phyloP scores from a whole-genome alignment of 1,284 basidiomycete genomes.

The Rhodotorula glutinis region DNA sequence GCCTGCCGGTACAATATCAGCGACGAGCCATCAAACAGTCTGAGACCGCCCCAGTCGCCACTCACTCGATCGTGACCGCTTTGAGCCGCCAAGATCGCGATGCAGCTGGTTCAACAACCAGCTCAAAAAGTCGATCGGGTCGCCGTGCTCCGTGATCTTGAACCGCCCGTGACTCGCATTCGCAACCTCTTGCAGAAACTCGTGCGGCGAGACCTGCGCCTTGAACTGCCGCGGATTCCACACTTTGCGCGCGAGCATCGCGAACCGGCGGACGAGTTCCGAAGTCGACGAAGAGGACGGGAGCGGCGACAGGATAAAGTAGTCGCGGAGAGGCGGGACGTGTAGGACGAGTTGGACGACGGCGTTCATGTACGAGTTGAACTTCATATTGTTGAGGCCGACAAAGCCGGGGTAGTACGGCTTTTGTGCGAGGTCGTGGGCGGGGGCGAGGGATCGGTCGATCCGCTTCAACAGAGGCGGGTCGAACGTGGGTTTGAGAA shows the following conservation, averaged over 20 bases:
- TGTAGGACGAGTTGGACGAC: constrained; percentile 91
- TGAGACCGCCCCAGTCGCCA: constrained; percentile 27
- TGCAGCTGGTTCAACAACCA: constrained; percentile 95
- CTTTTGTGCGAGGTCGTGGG: constrained; percentile 76
- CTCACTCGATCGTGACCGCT: constrained; percentile 79
- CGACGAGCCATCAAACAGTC: not conserved
- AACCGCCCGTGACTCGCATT: constrained; percentile 83
- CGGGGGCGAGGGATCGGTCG: constrained; percentile 48
- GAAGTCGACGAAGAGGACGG: constrained; percentile 1
- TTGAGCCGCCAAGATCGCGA: constrained; percentile 82
- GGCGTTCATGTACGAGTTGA: constrained; percentile 96
- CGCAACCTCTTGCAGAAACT: constrained; percentile 94
- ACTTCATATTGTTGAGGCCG: constrained; percentile 95
- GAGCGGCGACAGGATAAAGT: constrained; percentile 53
- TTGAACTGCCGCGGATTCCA: constrained; percentile 98
- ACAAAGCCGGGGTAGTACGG: constrained; percentile 91
- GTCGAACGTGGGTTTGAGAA: constrained; percentile 77
- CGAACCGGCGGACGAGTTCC: constrained; percentile 56
- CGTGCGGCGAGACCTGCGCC: constrained; percentile 95
- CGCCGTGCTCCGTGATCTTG: constrained; percentile 85
- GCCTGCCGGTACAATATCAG: constrained; percentile 54
- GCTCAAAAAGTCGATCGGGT: constrained; percentile 92
- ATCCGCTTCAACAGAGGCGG: constrained; percentile 62
- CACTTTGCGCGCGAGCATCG: constrained; percentile 74
- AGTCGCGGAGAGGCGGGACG: constrained; percentile 82